A percentile compares a stretch with the other conserved stretches of the same genome.
Conservation (phyloP, 306 rosid species). For the Lotus japonicus region DNA sequence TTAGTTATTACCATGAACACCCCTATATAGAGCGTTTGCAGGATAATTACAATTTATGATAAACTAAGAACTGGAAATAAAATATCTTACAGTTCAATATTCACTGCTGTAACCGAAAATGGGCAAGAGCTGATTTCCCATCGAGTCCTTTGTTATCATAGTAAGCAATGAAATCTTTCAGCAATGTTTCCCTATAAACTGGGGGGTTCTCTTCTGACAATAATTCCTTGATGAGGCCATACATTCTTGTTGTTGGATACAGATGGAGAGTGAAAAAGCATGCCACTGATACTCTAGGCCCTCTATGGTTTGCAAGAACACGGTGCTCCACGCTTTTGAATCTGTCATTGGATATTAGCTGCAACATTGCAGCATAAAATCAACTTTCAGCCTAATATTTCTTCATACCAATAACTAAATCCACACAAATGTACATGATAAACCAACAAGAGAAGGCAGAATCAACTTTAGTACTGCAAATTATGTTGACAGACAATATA, state of each 20-base stretch:
- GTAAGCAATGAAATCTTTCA: constrained; percentile 25
- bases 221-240: constrained; percentile 43
- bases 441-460: neutral
- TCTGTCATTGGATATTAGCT: constrained; percentile 43
- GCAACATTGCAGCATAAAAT: neutral
- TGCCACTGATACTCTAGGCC: constrained; percentile 37
- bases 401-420: neutral
- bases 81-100: neutral
- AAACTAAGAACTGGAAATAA: neutral
- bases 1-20: no score
- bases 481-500: no score
- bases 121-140: constrained; percentile 31
- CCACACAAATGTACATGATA: neutral
- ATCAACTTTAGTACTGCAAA: neutral
- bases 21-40: no score
- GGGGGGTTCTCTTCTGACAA: constrained; percentile 39
- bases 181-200: constrained; percentile 24
- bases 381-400: neutral
- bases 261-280: constrained; percentile 34
- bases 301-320: constrained; percentile 31
- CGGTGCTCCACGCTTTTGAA: constrained; percentile 45
- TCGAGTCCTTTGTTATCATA: constrained; percentile 36
- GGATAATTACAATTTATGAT: neutral
- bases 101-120: constrained; percentile 14
- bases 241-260: constrained; percentile 14